These are phyloP conservation scores for Cladobotryum protrusum DNA, from an alignment of 2,329 filamentous ascomycete species.

Conservation along the genomic window DNA sequence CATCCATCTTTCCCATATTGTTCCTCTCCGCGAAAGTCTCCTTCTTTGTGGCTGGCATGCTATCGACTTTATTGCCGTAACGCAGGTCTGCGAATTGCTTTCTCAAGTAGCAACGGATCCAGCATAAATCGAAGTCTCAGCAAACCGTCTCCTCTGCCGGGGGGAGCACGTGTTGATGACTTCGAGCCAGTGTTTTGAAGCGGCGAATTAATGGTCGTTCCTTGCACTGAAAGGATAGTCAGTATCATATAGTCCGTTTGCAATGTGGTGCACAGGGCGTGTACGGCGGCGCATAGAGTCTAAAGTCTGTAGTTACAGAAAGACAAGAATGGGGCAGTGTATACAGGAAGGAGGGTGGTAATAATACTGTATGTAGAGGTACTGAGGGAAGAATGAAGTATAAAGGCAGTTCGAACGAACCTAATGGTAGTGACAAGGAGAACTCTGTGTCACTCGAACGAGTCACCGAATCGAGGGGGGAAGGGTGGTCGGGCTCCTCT, in stretches of 20 bases:
- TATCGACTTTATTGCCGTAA: constrained; percentile 18
- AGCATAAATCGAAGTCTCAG: constrained; percentile 17
- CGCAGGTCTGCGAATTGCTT: constrained; percentile 20
- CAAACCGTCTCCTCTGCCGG: background rate
- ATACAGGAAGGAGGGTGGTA: background rate
- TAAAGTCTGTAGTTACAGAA: background rate
- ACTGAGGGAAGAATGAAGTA: background rate
- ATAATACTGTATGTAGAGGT: too few species aligned
- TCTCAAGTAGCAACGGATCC: constrained; percentile 16
- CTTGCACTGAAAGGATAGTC: background rate
- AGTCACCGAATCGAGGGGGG: constrained; percentile 4
- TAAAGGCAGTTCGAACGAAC: constrained; percentile 13
- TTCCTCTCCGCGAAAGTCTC: constrained; percentile 24
- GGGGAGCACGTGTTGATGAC: background rate
- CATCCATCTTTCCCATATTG: constrained; percentile 23
- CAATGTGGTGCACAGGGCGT: background rate
- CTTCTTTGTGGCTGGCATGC: constrained; percentile 36
- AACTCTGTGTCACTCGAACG: constrained; percentile 14
- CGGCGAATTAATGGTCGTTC: background rate
- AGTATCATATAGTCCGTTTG: background rate
- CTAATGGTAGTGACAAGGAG: constrained; percentile 14
- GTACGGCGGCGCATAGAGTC: background rate
- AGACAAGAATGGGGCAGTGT: constrained; percentile 1
- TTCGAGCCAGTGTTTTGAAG: background rate
- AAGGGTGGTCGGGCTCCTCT: constrained; percentile 7